phyloP scores from a whole-genome alignment of 257 asterid genomes.

The Osmanthus fragrans region DNA sequence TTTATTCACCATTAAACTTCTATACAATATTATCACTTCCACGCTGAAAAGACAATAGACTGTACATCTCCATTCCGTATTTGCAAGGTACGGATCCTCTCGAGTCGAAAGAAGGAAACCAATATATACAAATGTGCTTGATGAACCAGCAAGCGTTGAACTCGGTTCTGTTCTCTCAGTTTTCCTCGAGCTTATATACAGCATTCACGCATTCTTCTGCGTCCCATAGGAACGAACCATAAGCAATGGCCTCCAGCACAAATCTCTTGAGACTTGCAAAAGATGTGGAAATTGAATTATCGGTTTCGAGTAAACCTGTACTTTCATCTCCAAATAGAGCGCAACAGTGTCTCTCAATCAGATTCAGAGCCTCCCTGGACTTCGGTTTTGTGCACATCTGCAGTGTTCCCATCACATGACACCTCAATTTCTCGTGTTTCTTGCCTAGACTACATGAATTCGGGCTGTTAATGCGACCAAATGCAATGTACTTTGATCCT shows the following conservation, averaged over 20 bases:
- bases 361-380: slow-evolving; percentile 61
- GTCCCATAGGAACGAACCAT: slow-evolving; percentile 81
- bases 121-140: slow-evolving; percentile 14
- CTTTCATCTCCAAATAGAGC: slow-evolving; percentile 63
- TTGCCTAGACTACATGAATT: slow-evolving; percentile 25
- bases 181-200: slow-evolving; percentile 60
- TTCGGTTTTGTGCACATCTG: slow-evolving; percentile 69
- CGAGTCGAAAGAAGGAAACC: slow-evolving; percentile 19
- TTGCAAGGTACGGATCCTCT: slow-evolving; percentile 12
- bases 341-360: slow-evolving; percentile 64
- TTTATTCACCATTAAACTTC: too few species aligned
- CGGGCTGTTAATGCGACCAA: slow-evolving; percentile 29
- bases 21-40: neutral
- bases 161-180: slow-evolving; percentile 29
- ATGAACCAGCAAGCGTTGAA: neutral
- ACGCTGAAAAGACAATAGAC: neutral
- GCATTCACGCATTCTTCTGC: slow-evolving; percentile 50
- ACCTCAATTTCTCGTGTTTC: slow-evolving; percentile 41
- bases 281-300: slow-evolving; percentile 61
- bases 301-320: slow-evolving; percentile 36
- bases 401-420: slow-evolving; percentile 54
- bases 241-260: slow-evolving; percentile 82
- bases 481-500: slow-evolving; percentile 34
- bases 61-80: slow-evolving; percentile 16
- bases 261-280: slow-evolving; percentile 78